Percentiles rank a stretch among this genome's conserved stretches.
phyloP scores from a whole-genome alignment of 2,329 filamentous ascomycete species.

The Pseudocercospora pini-densiflorae region DNA sequence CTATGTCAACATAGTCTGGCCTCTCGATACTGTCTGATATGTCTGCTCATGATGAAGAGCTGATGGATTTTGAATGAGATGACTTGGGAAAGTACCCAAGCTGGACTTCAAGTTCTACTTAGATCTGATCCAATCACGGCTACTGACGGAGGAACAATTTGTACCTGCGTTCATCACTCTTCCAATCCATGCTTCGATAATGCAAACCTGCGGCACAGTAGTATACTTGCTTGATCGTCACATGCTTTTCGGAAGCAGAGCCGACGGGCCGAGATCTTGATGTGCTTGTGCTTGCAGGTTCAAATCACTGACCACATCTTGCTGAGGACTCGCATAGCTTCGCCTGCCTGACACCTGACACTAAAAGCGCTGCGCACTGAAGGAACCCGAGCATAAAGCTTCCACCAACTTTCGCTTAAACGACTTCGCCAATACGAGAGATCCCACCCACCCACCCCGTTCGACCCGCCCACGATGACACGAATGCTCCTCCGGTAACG shows the following conservation, averaged over 20 bases:
- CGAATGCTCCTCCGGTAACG: background rate
- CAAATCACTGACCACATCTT: background rate
- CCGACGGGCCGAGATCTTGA: slow-evolving; percentile 6
- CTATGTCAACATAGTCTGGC: background rate
- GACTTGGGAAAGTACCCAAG: too few species aligned
- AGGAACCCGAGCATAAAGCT: background rate
- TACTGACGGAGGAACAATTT: too few species aligned
- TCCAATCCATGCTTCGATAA: too few species aligned
- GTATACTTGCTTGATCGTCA: background rate
- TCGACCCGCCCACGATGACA: background rate
- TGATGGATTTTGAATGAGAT: too few species aligned
- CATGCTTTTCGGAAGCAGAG: background rate
- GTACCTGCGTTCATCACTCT: too few species aligned
- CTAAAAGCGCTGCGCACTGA: background rate
- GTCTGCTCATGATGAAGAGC: background rate
- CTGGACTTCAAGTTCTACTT: too few species aligned
- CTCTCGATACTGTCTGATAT: too few species aligned
- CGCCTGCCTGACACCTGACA: background rate
- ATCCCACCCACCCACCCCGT: background rate
- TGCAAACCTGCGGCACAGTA: too few species aligned
- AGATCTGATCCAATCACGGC: too few species aligned
- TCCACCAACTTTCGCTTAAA: background rate
- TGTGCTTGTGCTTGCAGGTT: background rate
- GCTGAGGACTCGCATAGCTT: background rate
- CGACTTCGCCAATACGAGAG: background rate